phyloP scores from a whole-genome alignment of 768 basidiomycete genomes.

The Xerocomellus intermedius region DNA sequence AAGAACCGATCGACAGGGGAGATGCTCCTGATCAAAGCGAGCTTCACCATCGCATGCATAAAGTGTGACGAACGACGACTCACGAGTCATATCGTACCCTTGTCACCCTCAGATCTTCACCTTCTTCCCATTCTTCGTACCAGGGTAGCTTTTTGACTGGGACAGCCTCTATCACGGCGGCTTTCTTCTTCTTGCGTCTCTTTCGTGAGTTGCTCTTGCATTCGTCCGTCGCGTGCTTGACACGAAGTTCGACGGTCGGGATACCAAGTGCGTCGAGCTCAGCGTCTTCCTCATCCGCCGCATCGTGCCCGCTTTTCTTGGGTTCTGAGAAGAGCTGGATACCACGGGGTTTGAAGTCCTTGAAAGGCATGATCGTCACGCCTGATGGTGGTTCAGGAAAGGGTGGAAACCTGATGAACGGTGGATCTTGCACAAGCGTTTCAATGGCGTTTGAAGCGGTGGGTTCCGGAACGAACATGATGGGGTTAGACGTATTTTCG shows the following conservation, averaged over 20 bases:
- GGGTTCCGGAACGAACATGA: slow-evolving; percentile 23
- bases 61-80: slow-evolving; percentile 17
- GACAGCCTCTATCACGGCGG: slow-evolving; percentile 13
- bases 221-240: slow-evolving; percentile 52
- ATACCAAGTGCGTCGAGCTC: slow-evolving; percentile 70
- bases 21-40: slow-evolving; percentile 35
- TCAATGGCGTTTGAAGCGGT: slow-evolving; percentile 11
- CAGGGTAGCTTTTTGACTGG: slow-evolving; percentile 41
- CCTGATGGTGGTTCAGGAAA: slow-evolving; percentile 47
- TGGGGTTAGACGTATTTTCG: slow-evolving; percentile 11
- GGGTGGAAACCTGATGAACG: slow-evolving; percentile 42
- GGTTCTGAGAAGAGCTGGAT: slow-evolving; percentile 50
- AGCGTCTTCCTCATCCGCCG: slow-evolving; percentile 37
- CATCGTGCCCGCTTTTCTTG: slow-evolving; percentile 31
- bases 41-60: background rate
- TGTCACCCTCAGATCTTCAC: slow-evolving; percentile 47
- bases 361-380: slow-evolving; percentile 53
- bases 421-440: slow-evolving; percentile 12
- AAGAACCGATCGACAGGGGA: slow-evolving; percentile 54
- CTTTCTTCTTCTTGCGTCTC: slow-evolving; percentile 44
- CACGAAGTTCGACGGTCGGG: slow-evolving; percentile 55
- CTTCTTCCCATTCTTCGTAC: slow-evolving; percentile 74
- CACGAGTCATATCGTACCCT: slow-evolving; percentile 50
- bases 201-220: slow-evolving; percentile 57
- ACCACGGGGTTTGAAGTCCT: slow-evolving; percentile 53